Base-by-base conservation (phyloP, 1,284 basidiomycete species). In the Ganoderma leucocontextum region DNA sequence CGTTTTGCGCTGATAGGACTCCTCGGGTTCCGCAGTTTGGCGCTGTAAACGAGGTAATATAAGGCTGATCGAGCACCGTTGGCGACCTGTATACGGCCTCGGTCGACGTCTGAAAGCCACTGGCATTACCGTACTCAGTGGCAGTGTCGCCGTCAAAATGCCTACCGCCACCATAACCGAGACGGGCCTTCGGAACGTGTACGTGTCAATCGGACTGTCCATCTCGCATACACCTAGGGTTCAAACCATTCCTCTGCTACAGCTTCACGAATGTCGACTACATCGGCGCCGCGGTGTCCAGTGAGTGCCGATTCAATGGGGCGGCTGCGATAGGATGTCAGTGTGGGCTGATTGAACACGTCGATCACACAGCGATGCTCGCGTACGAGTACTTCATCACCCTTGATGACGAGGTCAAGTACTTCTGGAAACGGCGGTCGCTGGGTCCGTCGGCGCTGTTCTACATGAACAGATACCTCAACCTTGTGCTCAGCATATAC, bases 361-460 rank as follows among this genome's bases (percentile, higher is more conserved):
- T 25, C 25, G 17, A 17, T 17, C 22, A n/a, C 15, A 17, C 55
- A 64, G 63, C 41, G 15, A n/a, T 64, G 10, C 39, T 58, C 7
- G 38, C 10, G 29, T 64, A 58, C 42, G 63, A 64, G 3, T 58
- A 47, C 58, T 33, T 59, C 19, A 36, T 64, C 55, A 64, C 63
- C 15, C 42, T 64, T 2, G 63, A 33, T 2, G 29, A 59, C 19
- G 63, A 64, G 13, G 55, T 47, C 53, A 47, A 44, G 29, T 41
- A 58, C 33, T 35, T 64, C 33, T 64, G 63, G 63, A 64, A 35
- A 15, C 17, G 35, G 39, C 17, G 57, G 53, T 42, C 36, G 29
- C 29, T 38, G 12, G 36, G 62, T 13, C 57, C 29, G 7, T n/a
- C 63, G 38, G 57, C 49, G 17, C 44, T 61, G 53, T 67, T 59